Conservation (phyloP, 495 filamentous ascomycete genomes). For the Podospora bellae-mahoneyi region DNA sequence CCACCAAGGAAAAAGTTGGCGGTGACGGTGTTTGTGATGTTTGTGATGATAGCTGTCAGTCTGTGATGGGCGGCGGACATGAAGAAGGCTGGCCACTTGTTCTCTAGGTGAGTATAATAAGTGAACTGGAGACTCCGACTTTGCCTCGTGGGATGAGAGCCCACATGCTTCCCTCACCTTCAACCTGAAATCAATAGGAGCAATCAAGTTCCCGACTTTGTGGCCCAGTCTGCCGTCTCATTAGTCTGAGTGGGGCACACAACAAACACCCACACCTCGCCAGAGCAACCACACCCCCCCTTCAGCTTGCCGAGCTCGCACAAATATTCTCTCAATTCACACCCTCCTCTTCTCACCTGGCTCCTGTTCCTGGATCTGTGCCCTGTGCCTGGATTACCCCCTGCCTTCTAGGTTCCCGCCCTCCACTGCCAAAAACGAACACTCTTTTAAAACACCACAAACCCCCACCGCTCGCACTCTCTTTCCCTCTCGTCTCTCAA, state of each 20-base stretch:
- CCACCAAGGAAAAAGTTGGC: not conserved
- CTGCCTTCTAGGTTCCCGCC: not conserved
- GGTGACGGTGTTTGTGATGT: not conserved
- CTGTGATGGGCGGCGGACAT: not conserved
- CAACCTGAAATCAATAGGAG: not conserved
- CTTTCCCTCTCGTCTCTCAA: slow-evolving; percentile 14
- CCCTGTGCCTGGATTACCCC: slow-evolving; percentile 2
- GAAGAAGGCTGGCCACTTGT: not conserved
- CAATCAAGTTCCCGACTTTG: not conserved
- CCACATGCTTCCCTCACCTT: not conserved
- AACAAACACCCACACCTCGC: not conserved
- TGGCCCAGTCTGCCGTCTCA: not conserved
- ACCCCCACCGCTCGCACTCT: slow-evolving; percentile 4
- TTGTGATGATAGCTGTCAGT: not conserved
- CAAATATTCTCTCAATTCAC: not conserved
- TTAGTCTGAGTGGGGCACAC: not conserved
- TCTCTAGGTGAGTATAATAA: not conserved
- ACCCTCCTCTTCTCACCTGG: not conserved
- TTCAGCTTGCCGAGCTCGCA: not conserved
- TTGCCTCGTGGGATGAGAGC: not conserved
- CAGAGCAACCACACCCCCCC: not conserved
- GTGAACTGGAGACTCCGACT: not conserved
- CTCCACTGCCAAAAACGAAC: slow-evolving; percentile 6
- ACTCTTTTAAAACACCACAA: slow-evolving; percentile 1
- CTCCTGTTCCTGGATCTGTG: slow-evolving; percentile 7